Evolutionary conservation across 2,329 filamentous ascomycete species (phyloP), one percentile per base, ranked within the genome.

Genomic region (Penicillium sp.): DNA sequence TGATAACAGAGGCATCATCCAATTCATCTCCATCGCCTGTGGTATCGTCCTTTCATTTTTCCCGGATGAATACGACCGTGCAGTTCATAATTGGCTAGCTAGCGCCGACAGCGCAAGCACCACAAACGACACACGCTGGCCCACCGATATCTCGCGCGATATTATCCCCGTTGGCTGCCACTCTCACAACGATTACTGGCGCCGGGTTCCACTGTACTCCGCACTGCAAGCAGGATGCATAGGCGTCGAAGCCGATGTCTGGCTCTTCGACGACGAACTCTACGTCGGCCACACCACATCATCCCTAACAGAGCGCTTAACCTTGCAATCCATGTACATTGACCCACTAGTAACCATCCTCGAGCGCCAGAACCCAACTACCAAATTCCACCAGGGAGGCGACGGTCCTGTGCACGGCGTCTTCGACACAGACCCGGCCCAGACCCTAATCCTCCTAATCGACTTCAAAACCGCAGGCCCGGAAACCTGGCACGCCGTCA

Each of bases 111-210:
- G 75, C 22, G 71, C 70, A 16, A 67, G 71, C 50, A 69, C 71
- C 7, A 67, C 74, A 53, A 75, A 77, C 26, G 65, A 74, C 8
- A 59, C 53, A 11, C 70, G 66, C 54, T 78, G 74, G 75, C 76
- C 80, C 0, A 75, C 79, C 1, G 79, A 82, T 62, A 73, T 79
- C 58, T 82, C 80, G 4, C 75, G 74, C 22, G 78, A 80, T 55
- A 76, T 82, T 31, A 66, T 70, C 1, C 80, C 82, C 0, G 76
- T 81, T 12, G 73, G 72, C 31, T 83, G 80, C 56, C 82, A 84
- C 61, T 83, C 81, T 3, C 82, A 84, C 62, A 84, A 84, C 62
- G 82, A 84, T 66, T 84, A 84, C 67, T 84, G 80, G 81, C 79
- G 81, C 9, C 73, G 72, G 2, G 73, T 82, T 0, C 82, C 82